Evolutionary conservation across 495 filamentous ascomycete genomes (phyloP).

Genomic region (Margaritispora aquatica): DNA sequence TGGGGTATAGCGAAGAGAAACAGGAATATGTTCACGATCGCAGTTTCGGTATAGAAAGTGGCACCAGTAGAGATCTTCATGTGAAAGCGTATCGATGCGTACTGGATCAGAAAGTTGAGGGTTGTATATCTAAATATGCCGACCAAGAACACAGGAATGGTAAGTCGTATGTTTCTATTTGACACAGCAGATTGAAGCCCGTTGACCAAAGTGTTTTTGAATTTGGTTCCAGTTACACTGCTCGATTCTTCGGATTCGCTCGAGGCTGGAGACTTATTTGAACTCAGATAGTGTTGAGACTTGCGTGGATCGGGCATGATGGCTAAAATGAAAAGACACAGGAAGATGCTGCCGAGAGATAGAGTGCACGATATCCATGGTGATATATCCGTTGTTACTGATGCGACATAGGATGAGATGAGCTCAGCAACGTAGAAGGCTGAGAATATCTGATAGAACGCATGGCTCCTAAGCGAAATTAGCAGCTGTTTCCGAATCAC

Average conservation of each 20-base stretch:
- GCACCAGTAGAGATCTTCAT: conserved; percentile 20
- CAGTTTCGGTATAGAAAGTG: conserved; percentile 24
- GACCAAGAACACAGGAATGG: conserved; percentile 21
- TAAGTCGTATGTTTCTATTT: conserved; percentile 8
- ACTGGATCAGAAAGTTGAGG: conserved; percentile 23
- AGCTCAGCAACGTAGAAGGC: conserved; percentile 24
- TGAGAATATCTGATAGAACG: conserved; percentile 25
- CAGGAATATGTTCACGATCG: conserved; percentile 21
- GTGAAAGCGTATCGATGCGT: conserved; percentile 19
- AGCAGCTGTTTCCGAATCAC: neutral
- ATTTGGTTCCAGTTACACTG: neutral
- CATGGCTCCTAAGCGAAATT: conserved; percentile 13
- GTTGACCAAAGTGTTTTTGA: neutral
- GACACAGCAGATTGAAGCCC: conserved; percentile 2
- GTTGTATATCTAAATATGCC: conserved; percentile 22
- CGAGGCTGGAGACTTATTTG: neutral
- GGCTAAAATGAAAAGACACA: conserved; percentile 11
- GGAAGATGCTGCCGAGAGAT: conserved; percentile 11
- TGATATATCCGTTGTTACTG: conserved; percentile 21
- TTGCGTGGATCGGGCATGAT: conserved; percentile 8
- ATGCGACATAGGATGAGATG: conserved; percentile 14
- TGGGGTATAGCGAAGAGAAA: conserved; percentile 20
- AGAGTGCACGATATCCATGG: conserved; percentile 21
- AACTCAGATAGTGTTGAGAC: neutral
- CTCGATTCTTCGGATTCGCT: neutral